phyloP scores from a whole-genome alignment of 2,329 filamentous ascomycete species.

The Ascochyta rabiei region DNA sequence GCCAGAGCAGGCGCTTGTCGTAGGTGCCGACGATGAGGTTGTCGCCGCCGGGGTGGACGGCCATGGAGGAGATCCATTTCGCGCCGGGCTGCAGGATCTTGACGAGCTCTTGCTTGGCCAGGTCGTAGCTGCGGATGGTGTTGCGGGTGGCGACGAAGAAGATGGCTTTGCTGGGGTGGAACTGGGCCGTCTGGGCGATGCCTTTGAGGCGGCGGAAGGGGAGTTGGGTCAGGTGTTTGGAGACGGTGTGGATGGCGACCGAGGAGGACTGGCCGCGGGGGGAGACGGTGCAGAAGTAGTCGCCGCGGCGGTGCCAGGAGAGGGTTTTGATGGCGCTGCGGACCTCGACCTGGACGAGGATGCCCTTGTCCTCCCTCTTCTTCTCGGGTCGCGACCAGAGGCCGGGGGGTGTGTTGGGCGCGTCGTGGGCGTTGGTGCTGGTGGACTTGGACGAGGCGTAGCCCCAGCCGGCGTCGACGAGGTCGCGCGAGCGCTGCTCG shows the following conservation, averaged over 20 bases:
- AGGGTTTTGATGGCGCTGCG: slow-evolving; percentile 83
- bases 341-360: slow-evolving; percentile 81
- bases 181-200: slow-evolving; percentile 86
- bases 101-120: slow-evolving; percentile 87
- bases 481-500: slow-evolving; percentile 74
- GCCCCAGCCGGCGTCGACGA: slow-evolving; percentile 90
- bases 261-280: slow-evolving; percentile 78
- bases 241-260: slow-evolving; percentile 92
- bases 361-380: slow-evolving; percentile 75
- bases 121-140: slow-evolving; percentile 90
- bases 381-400: slow-evolving; percentile 82
- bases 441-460: slow-evolving; percentile 74
- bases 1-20: slow-evolving; percentile 92
- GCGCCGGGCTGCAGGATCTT: slow-evolving; percentile 94
- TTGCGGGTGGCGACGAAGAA: slow-evolving; percentile 97
- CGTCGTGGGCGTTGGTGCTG: slow-evolving; percentile 57
- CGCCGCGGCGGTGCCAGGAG: slow-evolving; percentile 90
- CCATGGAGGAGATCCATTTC: slow-evolving; percentile 91
- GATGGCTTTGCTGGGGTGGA: slow-evolving; percentile 90
- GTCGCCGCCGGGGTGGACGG: slow-evolving; percentile 90
- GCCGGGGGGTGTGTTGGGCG: slow-evolving; percentile 75
- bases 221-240: slow-evolving; percentile 91
- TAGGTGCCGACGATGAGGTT: slow-evolving; percentile 95
- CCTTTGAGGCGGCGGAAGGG: slow-evolving; percentile 81
- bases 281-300: slow-evolving; percentile 92